Conservation (phyloP, 2,329 filamentous ascomycete genomes). For the Botrytis pseudocinerea region DNA sequence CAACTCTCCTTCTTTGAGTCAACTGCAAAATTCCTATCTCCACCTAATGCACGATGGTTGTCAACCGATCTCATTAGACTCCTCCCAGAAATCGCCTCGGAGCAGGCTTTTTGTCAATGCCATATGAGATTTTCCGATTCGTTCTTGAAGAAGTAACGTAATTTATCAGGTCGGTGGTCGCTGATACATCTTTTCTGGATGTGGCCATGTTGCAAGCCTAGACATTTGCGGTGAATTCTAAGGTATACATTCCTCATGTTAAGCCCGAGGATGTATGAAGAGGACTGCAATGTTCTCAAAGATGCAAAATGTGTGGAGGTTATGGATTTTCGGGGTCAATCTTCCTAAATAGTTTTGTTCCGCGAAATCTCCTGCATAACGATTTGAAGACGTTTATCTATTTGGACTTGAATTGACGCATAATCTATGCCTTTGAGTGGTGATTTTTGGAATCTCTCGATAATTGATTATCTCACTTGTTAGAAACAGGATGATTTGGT, state of each 20-base stretch:
- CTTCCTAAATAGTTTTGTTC: not conserved
- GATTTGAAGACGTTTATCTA: not conserved
- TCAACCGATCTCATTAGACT: not conserved
- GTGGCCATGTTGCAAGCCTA: not conserved
- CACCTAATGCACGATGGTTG: not conserved
- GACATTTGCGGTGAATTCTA: not conserved
- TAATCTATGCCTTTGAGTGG: not conserved
- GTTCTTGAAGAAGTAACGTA: not conserved
- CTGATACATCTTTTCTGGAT: not conserved
- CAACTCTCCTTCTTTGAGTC: not conserved
- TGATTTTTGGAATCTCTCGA: rapidly evolving
- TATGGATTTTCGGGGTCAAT: not conserved
- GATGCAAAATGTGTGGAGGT: not conserved
- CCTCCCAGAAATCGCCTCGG: not conserved
- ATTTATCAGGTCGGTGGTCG: not conserved
- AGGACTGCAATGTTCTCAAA: not conserved
- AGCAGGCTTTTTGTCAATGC: not conserved
- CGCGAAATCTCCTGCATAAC: rapidly evolving
- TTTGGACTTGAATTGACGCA: not conserved
- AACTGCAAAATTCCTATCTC: not conserved
- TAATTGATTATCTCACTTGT: not conserved
- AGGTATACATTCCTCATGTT: not conserved
- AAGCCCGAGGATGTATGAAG: not conserved
- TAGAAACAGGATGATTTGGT: not conserved
- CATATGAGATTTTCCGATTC: not conserved